Evolutionary conservation across 192 early-diverging fungal genomes (phyloP).

Genomic region (Backusella liffmaniae): DNA sequence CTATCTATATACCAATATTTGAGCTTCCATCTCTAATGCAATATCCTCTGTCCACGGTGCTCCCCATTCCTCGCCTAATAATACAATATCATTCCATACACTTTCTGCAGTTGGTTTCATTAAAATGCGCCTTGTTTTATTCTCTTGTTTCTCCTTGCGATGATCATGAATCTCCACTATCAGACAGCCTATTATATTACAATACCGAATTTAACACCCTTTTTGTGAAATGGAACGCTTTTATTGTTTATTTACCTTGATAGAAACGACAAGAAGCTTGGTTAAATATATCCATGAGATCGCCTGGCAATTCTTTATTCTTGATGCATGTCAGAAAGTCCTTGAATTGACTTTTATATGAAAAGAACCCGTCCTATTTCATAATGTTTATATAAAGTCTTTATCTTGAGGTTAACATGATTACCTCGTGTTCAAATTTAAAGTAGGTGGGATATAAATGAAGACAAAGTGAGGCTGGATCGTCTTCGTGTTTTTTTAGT

Average conservation of each 20-base stretch:
- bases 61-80: slow-evolving; percentile 46
- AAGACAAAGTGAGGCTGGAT: slow-evolving; percentile 58
- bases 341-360: slow-evolving; percentile 57
- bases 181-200: slow-evolving; percentile 54
- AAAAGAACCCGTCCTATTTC: slow-evolving; percentile 49
- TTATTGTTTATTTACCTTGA: slow-evolving; percentile 34
- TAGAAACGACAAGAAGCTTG: slow-evolving; percentile 54
- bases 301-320: slow-evolving; percentile 54
- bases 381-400: no score
- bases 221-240: not conserved
- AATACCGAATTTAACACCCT: not conserved
- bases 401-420: not conserved
- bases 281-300: slow-evolving; percentile 67
- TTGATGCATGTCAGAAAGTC: slow-evolving; percentile 51
- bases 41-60: slow-evolving; percentile 50
- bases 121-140: slow-evolving; percentile 38
- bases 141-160: slow-evolving; percentile 29
- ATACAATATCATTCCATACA: slow-evolving; percentile 51
- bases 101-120: slow-evolving; percentile 51
- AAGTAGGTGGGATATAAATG: slow-evolving; percentile 74
- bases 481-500: slow-evolving; percentile 46
- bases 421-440: slow-evolving; percentile 65
- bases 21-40: slow-evolving; percentile 62
- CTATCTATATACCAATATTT: slow-evolving; percentile 53
- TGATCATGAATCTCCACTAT: slow-evolving; percentile 72